phyloP scores from a whole-genome alignment of 2,329 filamentous ascomycete genomes.

The Penicillium olsonii region DNA sequence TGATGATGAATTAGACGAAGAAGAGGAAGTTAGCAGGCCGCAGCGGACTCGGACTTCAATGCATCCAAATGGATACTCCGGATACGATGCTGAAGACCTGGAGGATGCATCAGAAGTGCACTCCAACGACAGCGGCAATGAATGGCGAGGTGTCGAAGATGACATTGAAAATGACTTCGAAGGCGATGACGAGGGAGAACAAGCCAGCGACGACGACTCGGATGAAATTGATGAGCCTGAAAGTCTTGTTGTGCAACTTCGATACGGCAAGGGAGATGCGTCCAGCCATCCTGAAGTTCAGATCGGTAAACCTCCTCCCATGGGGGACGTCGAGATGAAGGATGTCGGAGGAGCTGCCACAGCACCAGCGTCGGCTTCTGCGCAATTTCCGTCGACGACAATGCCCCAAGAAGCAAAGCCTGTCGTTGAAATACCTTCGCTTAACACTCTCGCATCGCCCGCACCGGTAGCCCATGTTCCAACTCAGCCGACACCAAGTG shows the following conservation, averaged over 20 bases:
- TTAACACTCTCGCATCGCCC: background rate
- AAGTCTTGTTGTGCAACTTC: constrained; percentile 74
- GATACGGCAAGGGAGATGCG: constrained; percentile 40
- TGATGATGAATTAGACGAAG: constrained; percentile 37
- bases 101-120: constrained; percentile 66
- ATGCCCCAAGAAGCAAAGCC: background rate
- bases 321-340: constrained; percentile 15
- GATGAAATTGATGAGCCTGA: constrained; percentile 55
- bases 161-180: constrained; percentile 67
- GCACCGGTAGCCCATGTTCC: constrained; percentile 1
- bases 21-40: constrained; percentile 41
- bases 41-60: constrained; percentile 39
- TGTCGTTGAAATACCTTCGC: background rate
- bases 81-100: constrained; percentile 64
- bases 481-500: constrained; percentile 4
- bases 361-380: background rate
- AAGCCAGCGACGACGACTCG: constrained; percentile 44
- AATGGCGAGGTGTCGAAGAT: constrained; percentile 75
- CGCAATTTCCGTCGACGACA: constrained; percentile 1
- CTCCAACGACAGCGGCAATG: constrained; percentile 61
- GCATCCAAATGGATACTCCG: constrained; percentile 41
- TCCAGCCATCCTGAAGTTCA: constrained; percentile 18
- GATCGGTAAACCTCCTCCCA: constrained; percentile 22
- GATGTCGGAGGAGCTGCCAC: constrained; percentile 6
- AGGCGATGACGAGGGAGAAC: constrained; percentile 46